phyloP scores from a whole-genome alignment of 1,139 yeast genomes.

The Debaryomyces udenii region DNA sequence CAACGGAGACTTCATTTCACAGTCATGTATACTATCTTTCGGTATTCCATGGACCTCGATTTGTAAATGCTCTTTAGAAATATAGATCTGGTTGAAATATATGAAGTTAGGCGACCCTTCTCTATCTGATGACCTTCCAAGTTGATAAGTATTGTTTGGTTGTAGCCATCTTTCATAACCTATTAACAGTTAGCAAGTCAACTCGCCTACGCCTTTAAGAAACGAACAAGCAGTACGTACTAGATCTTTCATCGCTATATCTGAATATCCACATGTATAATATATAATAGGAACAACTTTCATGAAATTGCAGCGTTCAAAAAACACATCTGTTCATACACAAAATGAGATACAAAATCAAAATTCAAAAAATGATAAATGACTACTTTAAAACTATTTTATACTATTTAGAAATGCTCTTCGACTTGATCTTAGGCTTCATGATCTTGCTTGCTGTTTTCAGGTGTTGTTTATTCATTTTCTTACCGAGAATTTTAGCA shows the following conservation, averaged over 20 bases:
- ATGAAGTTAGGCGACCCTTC: constrained; percentile 17
- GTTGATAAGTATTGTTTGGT: constrained; percentile 24
- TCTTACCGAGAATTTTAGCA: constrained; percentile 48
- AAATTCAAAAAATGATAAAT: constrained; percentile 2
- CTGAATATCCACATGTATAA: constrained; percentile 13
- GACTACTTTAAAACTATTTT: constrained; percentile 6
- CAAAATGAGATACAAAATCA: constrained; percentile 5
- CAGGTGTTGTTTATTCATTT: constrained; percentile 26
- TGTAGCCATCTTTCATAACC: constrained; percentile 14
- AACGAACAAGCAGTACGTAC: constrained; percentile 2
- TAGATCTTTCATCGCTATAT: constrained; percentile 8
- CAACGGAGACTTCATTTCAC: constrained; percentile 23
- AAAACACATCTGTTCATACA: no score
- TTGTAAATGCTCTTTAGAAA: constrained; percentile 36
- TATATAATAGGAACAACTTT: no score
- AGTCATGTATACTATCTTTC: constrained; percentile 13
- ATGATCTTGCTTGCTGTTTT: constrained; percentile 15
- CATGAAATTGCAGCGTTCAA: no score
- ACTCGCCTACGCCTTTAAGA: background rate
- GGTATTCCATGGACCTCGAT: constrained; percentile 20
- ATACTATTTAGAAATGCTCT: constrained; percentile 7
- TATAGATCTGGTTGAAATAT: constrained; percentile 25
- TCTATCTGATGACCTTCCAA: constrained; percentile 36
- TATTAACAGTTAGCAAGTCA: constrained; percentile 2
- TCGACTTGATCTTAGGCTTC: constrained; percentile 14